Conservation (phyloP, 2,329 filamentous ascomycete species). For the Rutstroemia sp. region DNA sequence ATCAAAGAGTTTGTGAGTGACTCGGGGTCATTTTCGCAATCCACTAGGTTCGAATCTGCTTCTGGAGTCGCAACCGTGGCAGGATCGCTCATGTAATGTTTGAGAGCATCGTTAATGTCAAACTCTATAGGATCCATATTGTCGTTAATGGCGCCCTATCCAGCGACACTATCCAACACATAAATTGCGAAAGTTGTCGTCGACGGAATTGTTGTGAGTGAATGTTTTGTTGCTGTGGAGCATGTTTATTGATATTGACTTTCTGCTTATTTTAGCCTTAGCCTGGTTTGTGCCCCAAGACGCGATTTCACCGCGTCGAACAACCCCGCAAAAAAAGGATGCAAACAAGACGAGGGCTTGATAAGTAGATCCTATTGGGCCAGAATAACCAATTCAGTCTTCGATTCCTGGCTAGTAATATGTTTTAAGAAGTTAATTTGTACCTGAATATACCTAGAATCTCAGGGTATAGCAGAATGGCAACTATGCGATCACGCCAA, state of each 20-base stretch:
- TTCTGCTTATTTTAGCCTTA: not conserved
- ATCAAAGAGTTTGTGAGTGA: constrained; percentile 65
- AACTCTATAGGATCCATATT: constrained; percentile 73
- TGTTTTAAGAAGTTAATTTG: constrained; percentile 4
- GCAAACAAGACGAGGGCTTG: not conserved
- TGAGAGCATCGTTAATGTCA: constrained; percentile 93
- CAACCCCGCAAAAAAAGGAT: constrained; percentile 5
- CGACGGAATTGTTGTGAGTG: not conserved
- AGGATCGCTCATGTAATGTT: constrained; percentile 94
- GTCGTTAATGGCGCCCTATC: constrained; percentile 1
- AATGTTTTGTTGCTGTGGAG: constrained; percentile 5
- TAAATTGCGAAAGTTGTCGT: not conserved
- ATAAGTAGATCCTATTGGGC: not conserved
- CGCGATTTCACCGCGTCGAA: constrained; percentile 7
- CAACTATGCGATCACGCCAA: constrained; percentile 22
- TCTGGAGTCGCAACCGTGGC: constrained; percentile 75
- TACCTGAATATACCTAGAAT: not conserved
- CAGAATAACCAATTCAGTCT: not conserved
- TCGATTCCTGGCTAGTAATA: not conserved
- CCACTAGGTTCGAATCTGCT: constrained; percentile 72
- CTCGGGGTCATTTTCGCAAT: constrained; percentile 90
- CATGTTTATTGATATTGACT: constrained; percentile 11
- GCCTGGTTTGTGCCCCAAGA: not conserved
- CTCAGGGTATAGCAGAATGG: constrained; percentile 14
- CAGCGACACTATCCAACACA: constrained; percentile 1